Conservation (phyloP, 495 filamentous ascomycete genomes). For the Clavariopsis aquatica region DNA sequence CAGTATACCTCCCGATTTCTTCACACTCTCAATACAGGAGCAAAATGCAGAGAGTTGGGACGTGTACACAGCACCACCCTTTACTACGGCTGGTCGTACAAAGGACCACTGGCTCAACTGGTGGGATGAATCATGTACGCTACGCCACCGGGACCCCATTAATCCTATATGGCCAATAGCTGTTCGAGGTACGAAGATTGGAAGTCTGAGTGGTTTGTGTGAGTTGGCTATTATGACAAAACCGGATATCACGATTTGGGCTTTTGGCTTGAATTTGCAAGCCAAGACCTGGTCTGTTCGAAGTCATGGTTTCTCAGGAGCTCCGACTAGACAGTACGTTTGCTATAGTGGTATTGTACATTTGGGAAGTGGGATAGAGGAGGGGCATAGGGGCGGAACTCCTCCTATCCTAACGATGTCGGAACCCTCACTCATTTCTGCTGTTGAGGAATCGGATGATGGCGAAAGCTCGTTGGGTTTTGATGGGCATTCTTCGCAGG, state of each 20-base stretch:
- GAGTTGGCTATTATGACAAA: conserved; percentile 29
- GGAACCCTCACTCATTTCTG: too few species aligned
- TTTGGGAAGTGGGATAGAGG: too few species aligned
- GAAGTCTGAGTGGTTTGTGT: conserved; percentile 20
- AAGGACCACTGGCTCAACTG: conserved; percentile 34
- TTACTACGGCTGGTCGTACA: conserved; percentile 9
- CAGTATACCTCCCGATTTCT: conserved; percentile 63
- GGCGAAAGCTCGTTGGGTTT: conserved; percentile 9
- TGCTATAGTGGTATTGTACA: conserved; percentile 21
- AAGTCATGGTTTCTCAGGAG: neutral
- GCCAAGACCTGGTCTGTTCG: conserved; percentile 29
- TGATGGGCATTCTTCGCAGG: conserved; percentile 23
- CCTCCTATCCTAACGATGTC: too few species aligned
- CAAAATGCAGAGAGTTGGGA: conserved; percentile 27
- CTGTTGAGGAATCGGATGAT: too few species aligned
- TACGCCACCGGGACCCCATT: neutral
- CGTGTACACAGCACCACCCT: conserved; percentile 19
- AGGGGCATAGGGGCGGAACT: too few species aligned
- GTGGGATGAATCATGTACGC: conserved; percentile 11
- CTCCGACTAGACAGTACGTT: conserved; percentile 6
- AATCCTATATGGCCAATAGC: conserved; percentile 31
- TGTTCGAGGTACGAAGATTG: conserved; percentile 29
- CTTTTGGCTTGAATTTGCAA: conserved; percentile 22
- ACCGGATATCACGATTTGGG: conserved; percentile 37
- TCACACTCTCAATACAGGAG: conserved; percentile 38